Conservation (phyloP, 176 grass and related monocot genomes). For the Olyra latifolia region DNA sequence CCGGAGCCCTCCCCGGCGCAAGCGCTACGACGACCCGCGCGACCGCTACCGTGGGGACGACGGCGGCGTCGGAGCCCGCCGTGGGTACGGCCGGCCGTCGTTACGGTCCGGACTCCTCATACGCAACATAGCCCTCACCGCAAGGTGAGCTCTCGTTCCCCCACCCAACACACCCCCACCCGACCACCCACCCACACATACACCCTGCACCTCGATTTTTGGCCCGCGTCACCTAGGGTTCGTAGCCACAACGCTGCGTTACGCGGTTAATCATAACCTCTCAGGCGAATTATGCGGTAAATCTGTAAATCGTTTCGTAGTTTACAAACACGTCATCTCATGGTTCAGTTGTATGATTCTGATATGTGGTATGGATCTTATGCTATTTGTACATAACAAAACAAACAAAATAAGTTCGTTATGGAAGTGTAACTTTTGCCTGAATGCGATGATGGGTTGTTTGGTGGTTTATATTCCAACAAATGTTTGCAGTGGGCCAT, state of each 20-base stretch:
- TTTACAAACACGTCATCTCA: background rate
- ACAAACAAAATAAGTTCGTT: background rate
- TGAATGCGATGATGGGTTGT: background rate
- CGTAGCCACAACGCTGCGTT: too few species aligned
- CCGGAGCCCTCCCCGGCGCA: conserved; percentile 57
- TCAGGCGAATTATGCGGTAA: background rate
- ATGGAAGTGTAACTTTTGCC: background rate
- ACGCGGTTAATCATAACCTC: background rate
- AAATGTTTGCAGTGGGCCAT: background rate
- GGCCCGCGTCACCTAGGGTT: conserved; percentile 2
- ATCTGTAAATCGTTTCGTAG: background rate
- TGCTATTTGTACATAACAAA: background rate
- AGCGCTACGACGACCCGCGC: conserved; percentile 53
- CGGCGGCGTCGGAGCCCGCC: conserved; percentile 17
- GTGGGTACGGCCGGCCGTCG: conserved; percentile 38
- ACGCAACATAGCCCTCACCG: conserved; percentile 64
- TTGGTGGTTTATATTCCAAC: background rate
- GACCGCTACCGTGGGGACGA: conserved; percentile 38
- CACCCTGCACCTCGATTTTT: background rate
- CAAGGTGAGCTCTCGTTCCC: conserved; percentile 28
- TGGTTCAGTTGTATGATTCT: background rate
- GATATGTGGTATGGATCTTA: background rate
- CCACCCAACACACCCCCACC: too few species aligned
- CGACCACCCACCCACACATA: too few species aligned
- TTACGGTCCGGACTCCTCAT: conserved; percentile 60